Conservation (phyloP, 1,284 basidiomycete genomes). For the Fomes fomentarius region DNA sequence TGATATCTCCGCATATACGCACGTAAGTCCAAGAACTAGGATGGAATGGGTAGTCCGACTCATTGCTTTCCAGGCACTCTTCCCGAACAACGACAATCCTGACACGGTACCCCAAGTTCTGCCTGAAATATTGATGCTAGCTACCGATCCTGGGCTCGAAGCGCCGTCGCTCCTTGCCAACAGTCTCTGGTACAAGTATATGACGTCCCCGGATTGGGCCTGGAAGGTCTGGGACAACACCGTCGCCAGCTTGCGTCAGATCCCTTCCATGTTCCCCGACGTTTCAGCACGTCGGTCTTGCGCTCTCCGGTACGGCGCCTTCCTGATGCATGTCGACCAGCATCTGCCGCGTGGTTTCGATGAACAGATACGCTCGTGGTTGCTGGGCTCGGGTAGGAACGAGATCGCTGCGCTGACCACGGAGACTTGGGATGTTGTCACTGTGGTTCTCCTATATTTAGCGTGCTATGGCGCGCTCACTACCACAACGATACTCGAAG, state of each 20-base stretch:
- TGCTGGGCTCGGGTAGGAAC: constrained; percentile 61
- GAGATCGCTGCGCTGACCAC: constrained; percentile 58
- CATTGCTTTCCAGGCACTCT: constrained; percentile 45
- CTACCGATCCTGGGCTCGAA: constrained; percentile 56
- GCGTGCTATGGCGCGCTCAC: constrained; percentile 68
- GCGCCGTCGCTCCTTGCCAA: constrained; percentile 73
- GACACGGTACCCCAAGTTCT: constrained; percentile 60
- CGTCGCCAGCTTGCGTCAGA: constrained; percentile 67
- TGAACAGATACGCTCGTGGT: constrained; percentile 68
- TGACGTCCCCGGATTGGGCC: constrained; percentile 69
- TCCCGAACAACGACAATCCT: constrained; percentile 47
- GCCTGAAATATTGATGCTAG: constrained; percentile 68
- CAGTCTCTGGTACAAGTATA: constrained; percentile 78
- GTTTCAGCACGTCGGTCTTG: constrained; percentile 47
- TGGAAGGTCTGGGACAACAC: constrained; percentile 82
- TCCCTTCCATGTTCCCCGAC: constrained; percentile 58
- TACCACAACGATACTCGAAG: constrained; percentile 70
- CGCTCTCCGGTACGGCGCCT: constrained; percentile 65
- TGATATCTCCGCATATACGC: constrained; percentile 61
- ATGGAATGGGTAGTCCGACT: too few species aligned
- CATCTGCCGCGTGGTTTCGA: constrained; percentile 74
- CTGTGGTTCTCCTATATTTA: constrained; percentile 63
- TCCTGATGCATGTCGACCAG: constrained; percentile 73
- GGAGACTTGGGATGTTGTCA: constrained; percentile 70
- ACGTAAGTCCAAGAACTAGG: too few species aligned